Conservation (phyloP, 352 stramenopile species). For the Globisporangium megalacanthum region DNA sequence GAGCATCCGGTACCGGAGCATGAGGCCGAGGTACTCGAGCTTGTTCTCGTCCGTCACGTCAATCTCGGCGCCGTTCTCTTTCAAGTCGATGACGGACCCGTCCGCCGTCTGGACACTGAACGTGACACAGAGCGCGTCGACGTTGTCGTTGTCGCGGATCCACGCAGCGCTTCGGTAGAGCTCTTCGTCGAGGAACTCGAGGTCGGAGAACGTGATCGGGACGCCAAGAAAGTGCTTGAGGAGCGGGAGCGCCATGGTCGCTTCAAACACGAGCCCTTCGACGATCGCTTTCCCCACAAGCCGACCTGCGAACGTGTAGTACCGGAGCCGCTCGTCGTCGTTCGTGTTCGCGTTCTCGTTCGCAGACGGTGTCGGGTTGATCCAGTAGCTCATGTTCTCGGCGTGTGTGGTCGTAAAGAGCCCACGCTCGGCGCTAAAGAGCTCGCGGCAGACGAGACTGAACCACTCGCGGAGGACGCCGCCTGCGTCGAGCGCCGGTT, state of each 20-base stretch:
- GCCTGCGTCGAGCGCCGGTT: conserved; percentile 70
- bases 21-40: conserved; percentile 92
- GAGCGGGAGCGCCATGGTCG: conserved; percentile 91
- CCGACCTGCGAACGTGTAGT: conserved; percentile 94
- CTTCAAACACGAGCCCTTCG: conserved; percentile 96
- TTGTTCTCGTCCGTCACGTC: conserved; percentile 94
- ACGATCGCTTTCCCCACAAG: conserved; percentile 97
- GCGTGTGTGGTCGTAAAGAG: conserved; percentile 72
- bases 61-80: conserved; percentile 84
- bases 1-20: conserved; percentile 92
- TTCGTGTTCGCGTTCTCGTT: conserved; percentile 21
- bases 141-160: conserved; percentile 67
- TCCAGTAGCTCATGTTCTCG: conserved; percentile 81
- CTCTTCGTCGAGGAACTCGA: conserved; percentile 81
- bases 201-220: conserved; percentile 81
- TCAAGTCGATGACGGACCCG: conserved; percentile 84
- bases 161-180: conserved; percentile 67
- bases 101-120: conserved; percentile 74
- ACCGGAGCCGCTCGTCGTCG: conserved; percentile 79
- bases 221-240: conserved; percentile 81
- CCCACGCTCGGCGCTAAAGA: conserved; percentile 65
- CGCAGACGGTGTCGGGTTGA: conserved; percentile 45
- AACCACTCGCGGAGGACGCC: conserved; percentile 84
- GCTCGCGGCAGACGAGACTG: conserved; percentile 56
- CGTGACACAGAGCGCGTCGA: conserved; percentile 67